A percentile compares a stretch with the other conserved stretches of the same genome.
phyloP scores from a whole-genome alignment of 75 land plant species.

The Pinus tabuliformis region DNA sequence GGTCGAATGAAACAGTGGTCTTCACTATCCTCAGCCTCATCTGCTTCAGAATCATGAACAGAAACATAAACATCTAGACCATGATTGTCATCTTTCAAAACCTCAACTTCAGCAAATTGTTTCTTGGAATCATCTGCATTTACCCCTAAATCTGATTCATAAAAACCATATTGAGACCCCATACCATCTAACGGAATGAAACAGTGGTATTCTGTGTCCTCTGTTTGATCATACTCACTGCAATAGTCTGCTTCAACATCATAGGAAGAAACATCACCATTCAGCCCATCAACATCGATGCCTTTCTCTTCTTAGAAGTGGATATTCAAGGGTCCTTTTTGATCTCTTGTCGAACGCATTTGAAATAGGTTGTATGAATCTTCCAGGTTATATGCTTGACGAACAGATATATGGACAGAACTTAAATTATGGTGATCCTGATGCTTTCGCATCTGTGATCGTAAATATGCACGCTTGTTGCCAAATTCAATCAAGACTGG shows the following conservation, averaged over 20 bases:
- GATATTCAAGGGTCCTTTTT: slow-evolving; percentile 89
- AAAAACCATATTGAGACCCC: not conserved
- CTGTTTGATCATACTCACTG: not conserved
- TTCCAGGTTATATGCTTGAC: slow-evolving; percentile 95
- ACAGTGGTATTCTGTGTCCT: not conserved
- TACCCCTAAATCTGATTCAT: not conserved
- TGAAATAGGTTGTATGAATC: slow-evolving; percentile 96
- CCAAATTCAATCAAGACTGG: slow-evolving; percentile 96
- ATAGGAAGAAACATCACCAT: not conserved
- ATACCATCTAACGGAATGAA: not conserved
- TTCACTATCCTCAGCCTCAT: not conserved
- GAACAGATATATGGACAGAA: slow-evolving; percentile 33
- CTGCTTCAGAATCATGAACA: not conserved
- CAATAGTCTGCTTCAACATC: too few relatives aligned
- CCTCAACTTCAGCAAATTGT: not conserved
- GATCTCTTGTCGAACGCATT: slow-evolving; percentile 82
- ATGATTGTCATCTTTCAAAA: not conserved
- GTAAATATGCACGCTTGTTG: slow-evolving; percentile 88
- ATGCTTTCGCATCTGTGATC: slow-evolving; percentile 88
- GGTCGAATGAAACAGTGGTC: too few relatives aligned
- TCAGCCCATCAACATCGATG: slow-evolving; percentile 16
- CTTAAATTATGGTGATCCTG: slow-evolving; percentile 94
- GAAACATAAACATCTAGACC: not conserved
- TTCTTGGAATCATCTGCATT: not conserved
- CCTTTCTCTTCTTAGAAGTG: slow-evolving; percentile 99